These are phyloP conservation scores for Glonium stellatum DNA, from an alignment of 495 filamentous ascomycete genomes.

Conservation along the genomic window DNA sequence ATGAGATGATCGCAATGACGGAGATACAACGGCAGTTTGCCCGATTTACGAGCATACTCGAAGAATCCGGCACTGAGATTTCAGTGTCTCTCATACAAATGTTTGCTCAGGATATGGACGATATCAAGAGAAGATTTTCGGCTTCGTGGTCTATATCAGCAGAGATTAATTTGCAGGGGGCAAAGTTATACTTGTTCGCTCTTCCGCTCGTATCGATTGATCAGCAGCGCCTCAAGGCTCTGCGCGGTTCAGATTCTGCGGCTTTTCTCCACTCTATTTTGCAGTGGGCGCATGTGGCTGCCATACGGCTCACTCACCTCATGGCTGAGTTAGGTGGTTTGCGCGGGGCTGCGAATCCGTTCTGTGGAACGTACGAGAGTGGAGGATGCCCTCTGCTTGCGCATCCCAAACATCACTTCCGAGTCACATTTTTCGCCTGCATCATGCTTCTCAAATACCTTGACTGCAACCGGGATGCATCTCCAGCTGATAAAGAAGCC, in stretches of 20 bases:
- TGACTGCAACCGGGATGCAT: constrained; percentile 7
- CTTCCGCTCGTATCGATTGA: constrained; percentile 3
- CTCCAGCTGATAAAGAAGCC: constrained; percentile 2
- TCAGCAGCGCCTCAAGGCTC: not conserved
- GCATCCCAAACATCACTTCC: constrained; percentile 9
- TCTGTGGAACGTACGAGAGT: not conserved
- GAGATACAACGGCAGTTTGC: constrained; percentile 7
- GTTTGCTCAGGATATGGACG: constrained; percentile 1
- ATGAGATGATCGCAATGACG: constrained; percentile 8
- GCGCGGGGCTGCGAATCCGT: not conserved
- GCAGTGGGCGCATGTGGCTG: constrained; percentile 3
- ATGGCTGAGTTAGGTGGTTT: not conserved
- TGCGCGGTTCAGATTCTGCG: not conserved
- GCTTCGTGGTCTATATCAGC: not conserved
- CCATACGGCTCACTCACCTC: not conserved
- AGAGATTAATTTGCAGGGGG: constrained; percentile 5
- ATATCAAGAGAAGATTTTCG: not conserved
- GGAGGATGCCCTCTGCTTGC: constrained; percentile 7
- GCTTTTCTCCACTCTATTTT: not conserved
- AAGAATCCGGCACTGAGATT: not conserved
- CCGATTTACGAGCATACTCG: not conserved
- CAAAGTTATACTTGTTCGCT: not conserved
- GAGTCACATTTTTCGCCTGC: constrained; percentile 12
- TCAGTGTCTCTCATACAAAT: constrained; percentile 1
- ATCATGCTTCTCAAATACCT: constrained; percentile 16